Percentiles rank a stretch among this genome's conserved stretches.
Evolutionary conservation across 2,329 filamentous ascomycete genomes (phyloP).

Genomic region (Pseudocercospora macadamiae): DNA sequence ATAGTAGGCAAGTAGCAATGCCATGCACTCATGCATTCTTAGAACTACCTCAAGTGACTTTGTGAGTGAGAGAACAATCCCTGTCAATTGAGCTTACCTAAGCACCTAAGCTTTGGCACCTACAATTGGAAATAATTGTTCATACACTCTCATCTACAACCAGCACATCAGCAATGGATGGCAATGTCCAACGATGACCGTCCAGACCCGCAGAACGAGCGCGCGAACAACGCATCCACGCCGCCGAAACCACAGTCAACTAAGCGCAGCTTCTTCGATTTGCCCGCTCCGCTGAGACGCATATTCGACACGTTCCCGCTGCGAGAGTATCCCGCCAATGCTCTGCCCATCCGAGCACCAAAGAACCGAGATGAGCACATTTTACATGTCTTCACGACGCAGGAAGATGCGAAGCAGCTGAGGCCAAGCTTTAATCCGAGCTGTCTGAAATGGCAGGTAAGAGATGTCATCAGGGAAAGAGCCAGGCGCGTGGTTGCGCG

Average conservation of each 20-base stretch:
- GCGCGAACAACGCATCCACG: not conserved
- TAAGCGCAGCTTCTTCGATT: slow-evolving; percentile 47
- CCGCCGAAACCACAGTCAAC: not conserved
- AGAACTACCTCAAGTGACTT: too few species aligned
- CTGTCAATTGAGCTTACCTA: too few species aligned
- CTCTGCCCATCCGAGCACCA: slow-evolving; percentile 67
- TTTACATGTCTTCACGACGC: slow-evolving; percentile 76
- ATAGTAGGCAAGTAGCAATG: too few species aligned
- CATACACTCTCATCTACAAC: not conserved
- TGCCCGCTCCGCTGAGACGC: slow-evolving; percentile 75
- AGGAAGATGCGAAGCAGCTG: slow-evolving; percentile 62
- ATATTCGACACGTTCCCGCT: slow-evolving; percentile 87
- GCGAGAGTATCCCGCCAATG: slow-evolving; percentile 71
- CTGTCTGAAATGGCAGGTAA: slow-evolving; percentile 95
- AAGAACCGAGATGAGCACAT: slow-evolving; percentile 54
- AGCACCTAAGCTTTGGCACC: too few species aligned
- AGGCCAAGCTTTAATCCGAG: slow-evolving; percentile 84
- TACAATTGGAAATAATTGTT: not conserved
- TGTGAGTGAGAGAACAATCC: too few species aligned
- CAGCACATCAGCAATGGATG: not conserved
- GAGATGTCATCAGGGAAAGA: slow-evolving; percentile 33
- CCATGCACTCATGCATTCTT: too few species aligned
- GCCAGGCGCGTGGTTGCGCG: too few species aligned
- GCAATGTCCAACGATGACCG: slow-evolving; percentile 6
- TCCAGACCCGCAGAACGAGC: not conserved